A percentile compares a stretch with the other conserved stretches of the same genome.
These are phyloP conservation scores for Neonectria sp. DNA, from an alignment of 2,329 filamentous ascomycete genomes.

Conservation along the genomic window DNA sequence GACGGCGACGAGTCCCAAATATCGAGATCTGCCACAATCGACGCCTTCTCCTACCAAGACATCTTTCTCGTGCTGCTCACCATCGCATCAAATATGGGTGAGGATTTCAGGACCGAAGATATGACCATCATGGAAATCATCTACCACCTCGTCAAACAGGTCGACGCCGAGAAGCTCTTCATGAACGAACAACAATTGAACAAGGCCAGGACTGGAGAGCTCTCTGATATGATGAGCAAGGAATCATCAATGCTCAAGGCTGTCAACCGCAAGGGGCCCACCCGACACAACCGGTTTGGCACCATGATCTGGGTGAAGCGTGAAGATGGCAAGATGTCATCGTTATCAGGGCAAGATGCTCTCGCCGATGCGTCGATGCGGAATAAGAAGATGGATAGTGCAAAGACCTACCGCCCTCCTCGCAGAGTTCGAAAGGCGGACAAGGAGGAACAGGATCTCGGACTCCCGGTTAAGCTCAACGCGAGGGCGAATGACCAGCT, in stretches of 20 bases:
- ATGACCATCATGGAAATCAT: slow-evolving; percentile 91
- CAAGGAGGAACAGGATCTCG: slow-evolving; percentile 81
- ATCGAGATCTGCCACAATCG: slow-evolving; percentile 88
- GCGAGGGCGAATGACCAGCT: slow-evolving; percentile 82
- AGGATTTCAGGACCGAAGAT: slow-evolving; percentile 93
- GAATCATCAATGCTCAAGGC: slow-evolving; percentile 87
- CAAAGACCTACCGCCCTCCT: slow-evolving; percentile 91
- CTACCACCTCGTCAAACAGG: slow-evolving; percentile 92
- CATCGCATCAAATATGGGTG: slow-evolving; percentile 91
- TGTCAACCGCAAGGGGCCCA: slow-evolving; percentile 83
- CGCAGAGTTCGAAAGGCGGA: slow-evolving; percentile 73
- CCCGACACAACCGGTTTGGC: slow-evolving; percentile 93
- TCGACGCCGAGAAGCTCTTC: slow-evolving; percentile 88
- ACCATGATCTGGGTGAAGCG: slow-evolving; percentile 98
- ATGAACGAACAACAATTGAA: slow-evolving; percentile 82
- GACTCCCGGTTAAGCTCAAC: slow-evolving; percentile 79
- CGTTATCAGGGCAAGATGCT: slow-evolving; percentile 90
- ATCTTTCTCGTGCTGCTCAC: slow-evolving; percentile 89
- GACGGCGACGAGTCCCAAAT: slow-evolving; percentile 93
- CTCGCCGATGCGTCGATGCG: slow-evolving; percentile 80
- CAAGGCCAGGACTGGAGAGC: slow-evolving; percentile 79
- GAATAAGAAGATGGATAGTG: slow-evolving; percentile 90
- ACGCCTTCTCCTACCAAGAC: slow-evolving; percentile 91
- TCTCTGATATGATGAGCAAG: slow-evolving; percentile 82
- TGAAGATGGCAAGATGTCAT: slow-evolving; percentile 86